phyloP scores from a whole-genome alignment of 352 stramenopile genomes.

The Pythium volutum region DNA sequence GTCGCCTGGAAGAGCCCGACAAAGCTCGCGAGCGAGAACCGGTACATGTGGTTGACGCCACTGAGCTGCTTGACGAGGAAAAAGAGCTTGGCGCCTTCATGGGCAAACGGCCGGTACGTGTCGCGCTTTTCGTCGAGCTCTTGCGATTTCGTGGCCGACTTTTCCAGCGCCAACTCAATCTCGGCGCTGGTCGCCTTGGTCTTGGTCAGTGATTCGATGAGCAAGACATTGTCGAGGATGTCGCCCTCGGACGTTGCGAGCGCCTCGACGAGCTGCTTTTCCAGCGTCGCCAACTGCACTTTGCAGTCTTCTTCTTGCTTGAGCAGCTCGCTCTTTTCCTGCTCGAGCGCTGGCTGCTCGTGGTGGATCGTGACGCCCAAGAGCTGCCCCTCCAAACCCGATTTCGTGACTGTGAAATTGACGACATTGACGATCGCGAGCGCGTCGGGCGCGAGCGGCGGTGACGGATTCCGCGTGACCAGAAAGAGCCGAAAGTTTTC shows the following conservation, averaged over 20 bases:
- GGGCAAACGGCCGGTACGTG: conserved; percentile 87
- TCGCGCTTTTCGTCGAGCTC: conserved; percentile 93
- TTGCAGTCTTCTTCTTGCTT: conserved; percentile 94
- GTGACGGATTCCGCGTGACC: conserved; percentile 89
- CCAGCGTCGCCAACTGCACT: conserved; percentile 89
- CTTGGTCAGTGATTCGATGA: conserved; percentile 93
- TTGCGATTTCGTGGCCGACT: conserved; percentile 86
- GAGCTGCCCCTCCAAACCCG: conserved; percentile 91
- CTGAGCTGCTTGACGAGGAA: conserved; percentile 92
- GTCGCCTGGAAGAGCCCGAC: conserved; percentile 84
- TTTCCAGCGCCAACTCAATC: conserved; percentile 87
- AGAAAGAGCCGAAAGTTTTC: conserved; percentile 93
- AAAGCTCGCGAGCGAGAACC: conserved; percentile 92
- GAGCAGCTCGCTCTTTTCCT: conserved; percentile 91
- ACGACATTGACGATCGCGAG: conserved; percentile 90
- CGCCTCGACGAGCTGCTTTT: conserved; percentile 92
- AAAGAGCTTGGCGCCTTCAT: conserved; percentile 89
- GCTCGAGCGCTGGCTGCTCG: conserved; percentile 92
- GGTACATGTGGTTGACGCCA: conserved; percentile 94
- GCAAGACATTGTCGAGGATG: conserved; percentile 92
- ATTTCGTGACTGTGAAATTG: conserved; percentile 96
- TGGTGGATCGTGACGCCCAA: conserved; percentile 93
- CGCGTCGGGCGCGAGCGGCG: conserved; percentile 85
- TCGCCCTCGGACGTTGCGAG: conserved; percentile 94
- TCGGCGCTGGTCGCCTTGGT: conserved; percentile 92